These are phyloP conservation scores for Penicillium maclennaniae DNA, from an alignment of 495 filamentous ascomycete genomes.

Conservation along the genomic window DNA sequence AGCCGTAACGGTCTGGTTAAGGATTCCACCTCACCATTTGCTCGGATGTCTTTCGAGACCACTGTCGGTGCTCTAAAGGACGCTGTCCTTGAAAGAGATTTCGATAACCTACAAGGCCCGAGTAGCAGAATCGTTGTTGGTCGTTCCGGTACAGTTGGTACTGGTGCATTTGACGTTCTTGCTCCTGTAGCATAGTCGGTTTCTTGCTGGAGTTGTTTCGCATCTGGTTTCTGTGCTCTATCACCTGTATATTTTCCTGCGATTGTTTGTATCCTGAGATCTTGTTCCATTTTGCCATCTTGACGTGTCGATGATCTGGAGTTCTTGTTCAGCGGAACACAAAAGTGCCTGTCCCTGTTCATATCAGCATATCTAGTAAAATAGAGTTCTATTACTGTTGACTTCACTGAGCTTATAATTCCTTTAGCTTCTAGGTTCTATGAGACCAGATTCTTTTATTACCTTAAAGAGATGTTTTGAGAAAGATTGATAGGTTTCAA, in stretches of 20 bases:
- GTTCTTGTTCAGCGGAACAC: conserved; percentile 42
- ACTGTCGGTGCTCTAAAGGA: conserved; percentile 90
- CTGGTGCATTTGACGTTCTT: conserved; percentile 87
- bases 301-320: conserved; percentile 41
- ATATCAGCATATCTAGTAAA: conserved; percentile 33
- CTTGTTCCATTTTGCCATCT: conserved; percentile 25
- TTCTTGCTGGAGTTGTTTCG: conserved; percentile 19
- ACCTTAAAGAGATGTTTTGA: not conserved
- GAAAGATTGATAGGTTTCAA: not conserved
- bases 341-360: conserved; percentile 36
- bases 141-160: conserved; percentile 74
- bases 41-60: conserved; percentile 99
- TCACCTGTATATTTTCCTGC: conserved; percentile 22
- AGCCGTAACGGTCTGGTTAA: conserved; percentile 79
- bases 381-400: conserved; percentile 19
- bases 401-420: conserved; percentile 65
- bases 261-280: conserved; percentile 11
- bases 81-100: conserved; percentile 82
- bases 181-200: conserved; percentile 52
- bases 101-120: conserved; percentile 81
- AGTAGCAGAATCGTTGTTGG: conserved; percentile 87
- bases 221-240: conserved; percentile 7
- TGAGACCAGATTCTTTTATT: not conserved
- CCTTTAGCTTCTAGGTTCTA: conserved; percentile 49
- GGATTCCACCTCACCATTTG: conserved; percentile 78